Percentiles rank a stretch among this genome's conserved stretches.
Evolutionary conservation across 2,329 filamentous ascomycete species (phyloP).

Genomic region (Fusarium nelsonii): DNA sequence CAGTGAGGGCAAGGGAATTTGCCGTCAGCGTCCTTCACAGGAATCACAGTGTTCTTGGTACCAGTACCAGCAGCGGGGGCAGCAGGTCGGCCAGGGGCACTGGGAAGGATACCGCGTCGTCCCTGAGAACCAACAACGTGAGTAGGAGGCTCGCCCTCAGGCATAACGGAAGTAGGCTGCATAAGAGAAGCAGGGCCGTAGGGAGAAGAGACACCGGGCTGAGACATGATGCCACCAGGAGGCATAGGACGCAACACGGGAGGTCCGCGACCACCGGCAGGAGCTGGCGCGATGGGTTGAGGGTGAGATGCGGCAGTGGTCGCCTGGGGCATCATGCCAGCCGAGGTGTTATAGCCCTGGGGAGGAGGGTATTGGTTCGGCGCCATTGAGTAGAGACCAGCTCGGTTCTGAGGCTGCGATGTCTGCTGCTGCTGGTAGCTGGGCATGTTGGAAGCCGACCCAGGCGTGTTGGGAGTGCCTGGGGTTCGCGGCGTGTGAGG

Average conservation of each 20-base stretch:
- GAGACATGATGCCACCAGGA: conserved; percentile 72
- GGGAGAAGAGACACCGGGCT: conserved; percentile 68
- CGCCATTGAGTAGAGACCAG: conserved; percentile 67
- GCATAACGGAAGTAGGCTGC: conserved; percentile 67
- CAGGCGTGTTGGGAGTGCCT: conserved; percentile 72
- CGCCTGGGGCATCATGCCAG: conserved; percentile 74
- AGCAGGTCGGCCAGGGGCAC: conserved; percentile 85
- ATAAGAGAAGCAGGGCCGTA: conserved; percentile 71
- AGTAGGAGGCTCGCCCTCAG: conserved; percentile 75
- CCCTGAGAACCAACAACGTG: conserved; percentile 97
- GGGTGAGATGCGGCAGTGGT: conserved; percentile 77
- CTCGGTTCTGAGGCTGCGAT: conserved; percentile 61
- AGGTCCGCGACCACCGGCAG: conserved; percentile 67
- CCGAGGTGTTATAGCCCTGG: conserved; percentile 67
- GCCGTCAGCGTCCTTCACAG: conserved; percentile 94
- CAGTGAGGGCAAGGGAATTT: conserved; percentile 99
- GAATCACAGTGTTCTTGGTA: conserved; percentile 84
- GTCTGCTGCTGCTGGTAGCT: conserved; percentile 67
- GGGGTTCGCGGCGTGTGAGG: conserved; percentile 73
- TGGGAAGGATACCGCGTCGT: conserved; percentile 89
- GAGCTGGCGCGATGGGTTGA: conserved; percentile 81
- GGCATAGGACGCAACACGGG: conserved; percentile 78
- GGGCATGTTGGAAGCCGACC: conserved; percentile 64
- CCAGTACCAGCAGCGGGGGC: conserved; percentile 78
- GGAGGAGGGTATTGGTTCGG: conserved; percentile 67